These are phyloP conservation scores for Thelonectria blattea DNA, from an alignment of 2,329 filamentous ascomycete genomes.

Conservation along the genomic window DNA sequence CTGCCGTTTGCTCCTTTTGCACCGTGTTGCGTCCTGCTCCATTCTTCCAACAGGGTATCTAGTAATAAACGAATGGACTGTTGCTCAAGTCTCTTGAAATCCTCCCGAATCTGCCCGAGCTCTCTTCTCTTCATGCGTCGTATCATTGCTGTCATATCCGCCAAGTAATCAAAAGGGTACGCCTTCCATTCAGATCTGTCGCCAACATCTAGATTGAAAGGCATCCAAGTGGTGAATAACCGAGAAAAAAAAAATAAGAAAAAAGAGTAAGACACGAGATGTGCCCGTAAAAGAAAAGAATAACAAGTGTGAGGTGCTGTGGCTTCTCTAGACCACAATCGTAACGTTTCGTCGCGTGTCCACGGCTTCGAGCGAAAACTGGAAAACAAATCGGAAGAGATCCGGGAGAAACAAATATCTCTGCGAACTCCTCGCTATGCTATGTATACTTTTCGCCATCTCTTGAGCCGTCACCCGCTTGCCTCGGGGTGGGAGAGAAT, in stretches of 20 bases:
- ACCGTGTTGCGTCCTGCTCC: conserved; percentile 13
- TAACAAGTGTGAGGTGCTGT: conserved; percentile 12
- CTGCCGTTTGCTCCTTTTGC: neutral
- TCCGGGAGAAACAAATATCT: conserved; percentile 83
- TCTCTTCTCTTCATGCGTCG: conserved; percentile 18
- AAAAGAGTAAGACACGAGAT: neutral
- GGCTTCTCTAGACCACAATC: conserved; percentile 54
- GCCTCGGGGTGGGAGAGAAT: conserved; percentile 55
- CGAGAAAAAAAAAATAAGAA: neutral
- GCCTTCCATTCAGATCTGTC: conserved; percentile 12
- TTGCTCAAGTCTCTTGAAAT: conserved; percentile 28
- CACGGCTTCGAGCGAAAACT: conserved; percentile 81
- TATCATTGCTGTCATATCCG: conserved; percentile 23
- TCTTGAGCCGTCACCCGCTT: conserved; percentile 73
- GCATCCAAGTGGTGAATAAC: conserved; percentile 11
- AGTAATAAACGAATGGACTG: conserved; percentile 39
- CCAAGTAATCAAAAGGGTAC: conserved; percentile 15
- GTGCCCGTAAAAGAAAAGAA: conserved; percentile 19
- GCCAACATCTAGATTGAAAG: conserved; percentile 22
- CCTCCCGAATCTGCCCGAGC: conserved; percentile 7
- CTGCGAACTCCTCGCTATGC: conserved; percentile 70
- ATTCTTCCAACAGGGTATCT: conserved; percentile 40
- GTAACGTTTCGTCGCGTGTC: conserved; percentile 69
- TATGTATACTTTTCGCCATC: conserved; percentile 77
- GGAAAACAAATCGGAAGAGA: conserved; percentile 83